These are phyloP conservation scores for Pseudogymnoascus sp. DNA, from an alignment of 2,329 filamentous ascomycete species.

Conservation along the genomic window DNA sequence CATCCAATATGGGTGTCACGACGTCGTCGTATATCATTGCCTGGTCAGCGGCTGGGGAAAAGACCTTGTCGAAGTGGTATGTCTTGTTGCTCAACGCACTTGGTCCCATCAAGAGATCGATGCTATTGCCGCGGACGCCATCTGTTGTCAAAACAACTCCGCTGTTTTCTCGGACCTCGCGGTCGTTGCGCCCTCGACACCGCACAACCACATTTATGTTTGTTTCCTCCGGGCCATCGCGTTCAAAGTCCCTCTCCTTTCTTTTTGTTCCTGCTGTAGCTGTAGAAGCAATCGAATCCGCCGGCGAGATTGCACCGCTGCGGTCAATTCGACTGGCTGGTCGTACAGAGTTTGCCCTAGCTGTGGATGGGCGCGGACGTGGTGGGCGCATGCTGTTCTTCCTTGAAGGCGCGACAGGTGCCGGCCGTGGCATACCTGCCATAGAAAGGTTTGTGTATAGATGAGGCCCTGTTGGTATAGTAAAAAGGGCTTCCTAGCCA, in stretches of 20 bases:
- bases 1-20: slow-evolving; percentile 83
- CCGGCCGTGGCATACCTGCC: slow-evolving; percentile 46
- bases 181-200: slow-evolving; percentile 84
- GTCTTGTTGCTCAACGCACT: slow-evolving; percentile 91
- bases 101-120: slow-evolving; percentile 86
- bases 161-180: slow-evolving; percentile 90
- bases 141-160: slow-evolving; percentile 84
- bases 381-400: slow-evolving; percentile 42
- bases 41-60: slow-evolving; percentile 90
- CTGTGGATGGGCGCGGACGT: slow-evolving; percentile 44
- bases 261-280: slow-evolving; percentile 58
- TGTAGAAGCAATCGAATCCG: slow-evolving; percentile 57
- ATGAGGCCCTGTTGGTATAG: not conserved
- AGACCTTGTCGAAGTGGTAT: slow-evolving; percentile 95
- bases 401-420: slow-evolving; percentile 37
- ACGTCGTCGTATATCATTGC: slow-evolving; percentile 92
- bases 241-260: slow-evolving; percentile 78
- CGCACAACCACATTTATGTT: slow-evolving; percentile 98
- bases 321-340: slow-evolving; percentile 9
- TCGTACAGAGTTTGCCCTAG: slow-evolving; percentile 38
- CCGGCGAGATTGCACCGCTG: slow-evolving; percentile 48
- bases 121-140: slow-evolving; percentile 74
- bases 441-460: slow-evolving; percentile 29
- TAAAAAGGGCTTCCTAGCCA: not conserved
- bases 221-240: slow-evolving; percentile 66